Conservation (phyloP, 495 filamentous ascomycete genomes). For the Sordaria brevicollis region DNA sequence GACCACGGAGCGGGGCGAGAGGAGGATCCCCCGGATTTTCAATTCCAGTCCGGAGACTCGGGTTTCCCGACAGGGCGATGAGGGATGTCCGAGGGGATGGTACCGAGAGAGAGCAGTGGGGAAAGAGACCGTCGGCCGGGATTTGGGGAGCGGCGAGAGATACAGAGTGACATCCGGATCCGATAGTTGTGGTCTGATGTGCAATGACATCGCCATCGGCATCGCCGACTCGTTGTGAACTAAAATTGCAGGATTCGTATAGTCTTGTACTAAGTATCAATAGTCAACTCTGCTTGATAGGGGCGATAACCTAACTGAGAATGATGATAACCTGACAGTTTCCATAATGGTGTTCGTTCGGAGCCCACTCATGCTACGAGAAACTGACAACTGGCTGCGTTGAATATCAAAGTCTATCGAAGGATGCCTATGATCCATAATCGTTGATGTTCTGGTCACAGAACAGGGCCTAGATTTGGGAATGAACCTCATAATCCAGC, state of each 20-base stretch:
- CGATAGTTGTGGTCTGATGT: neutral
- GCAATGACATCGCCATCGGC: neutral
- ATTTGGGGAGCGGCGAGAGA: neutral
- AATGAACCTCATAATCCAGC: neutral
- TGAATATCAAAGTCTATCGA: neutral
- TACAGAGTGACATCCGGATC: neutral
- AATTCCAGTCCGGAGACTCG: neutral
- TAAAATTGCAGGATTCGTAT: neutral
- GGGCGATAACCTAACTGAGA: too few species aligned
- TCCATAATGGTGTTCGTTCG: neutral
- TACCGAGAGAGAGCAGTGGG: neutral
- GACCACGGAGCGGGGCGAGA: neutral
- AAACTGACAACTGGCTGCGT: neutral
- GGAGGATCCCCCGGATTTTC: neutral
- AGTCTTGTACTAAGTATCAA: neutral
- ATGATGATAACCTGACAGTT: neutral
- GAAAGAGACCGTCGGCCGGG: neutral
- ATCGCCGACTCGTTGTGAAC: neutral
- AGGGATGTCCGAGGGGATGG: neutral
- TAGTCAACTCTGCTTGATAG: neutral
- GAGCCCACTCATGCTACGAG: neutral
- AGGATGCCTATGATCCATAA: neutral
- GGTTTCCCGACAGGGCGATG: neutral
- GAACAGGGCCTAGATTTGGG: neutral
- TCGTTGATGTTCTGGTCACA: neutral